Percentiles rank a stretch among this genome's conserved stretches.
These are phyloP conservation scores for Alternaria alternata DNA, from an alignment of 2,329 filamentous ascomycete genomes.

Conservation along the genomic window DNA sequence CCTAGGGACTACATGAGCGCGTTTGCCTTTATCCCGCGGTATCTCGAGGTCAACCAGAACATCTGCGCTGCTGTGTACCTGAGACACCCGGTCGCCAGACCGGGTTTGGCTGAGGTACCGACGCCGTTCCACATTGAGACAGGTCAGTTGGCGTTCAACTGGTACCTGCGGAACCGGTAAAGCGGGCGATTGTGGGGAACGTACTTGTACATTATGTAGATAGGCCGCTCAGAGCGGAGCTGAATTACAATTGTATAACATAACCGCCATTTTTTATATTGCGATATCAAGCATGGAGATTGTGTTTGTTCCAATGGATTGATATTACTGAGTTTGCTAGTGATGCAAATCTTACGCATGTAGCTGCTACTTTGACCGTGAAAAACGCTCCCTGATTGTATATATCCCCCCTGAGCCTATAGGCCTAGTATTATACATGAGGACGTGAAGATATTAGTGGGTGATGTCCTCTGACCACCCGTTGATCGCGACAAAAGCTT, in stretches of 20 bases:
- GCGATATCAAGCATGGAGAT: neutral
- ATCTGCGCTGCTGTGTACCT: conserved; percentile 96
- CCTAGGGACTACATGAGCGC: conserved; percentile 87
- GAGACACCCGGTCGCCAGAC: conserved; percentile 88
- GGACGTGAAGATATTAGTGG: conserved; percentile 15
- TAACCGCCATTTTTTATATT: neutral
- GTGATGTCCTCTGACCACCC: conserved; percentile 12
- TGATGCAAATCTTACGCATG: neutral
- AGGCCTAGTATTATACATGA: conserved; percentile 9
- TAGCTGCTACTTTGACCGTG: neutral
- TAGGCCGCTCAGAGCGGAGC: neutral
- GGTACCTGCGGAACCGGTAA: conserved; percentile 87
- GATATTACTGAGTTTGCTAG: neutral
- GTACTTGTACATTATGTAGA: conserved; percentile 18
- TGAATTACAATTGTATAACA: conserved; percentile 11
- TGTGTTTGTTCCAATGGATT: neutral
- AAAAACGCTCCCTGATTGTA: neutral
- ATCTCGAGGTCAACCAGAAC: conserved; percentile 97
- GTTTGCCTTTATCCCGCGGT: conserved; percentile 93
- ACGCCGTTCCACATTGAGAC: conserved; percentile 77
- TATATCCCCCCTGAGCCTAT: neutral
- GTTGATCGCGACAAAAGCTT: neutral
- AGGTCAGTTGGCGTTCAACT: conserved; percentile 87
- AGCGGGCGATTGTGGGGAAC: neutral
- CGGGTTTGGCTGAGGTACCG: conserved; percentile 76